Evolutionary conservation across 306 rosid genomes (phyloP).

Genomic region (Vicia faba): DNA sequence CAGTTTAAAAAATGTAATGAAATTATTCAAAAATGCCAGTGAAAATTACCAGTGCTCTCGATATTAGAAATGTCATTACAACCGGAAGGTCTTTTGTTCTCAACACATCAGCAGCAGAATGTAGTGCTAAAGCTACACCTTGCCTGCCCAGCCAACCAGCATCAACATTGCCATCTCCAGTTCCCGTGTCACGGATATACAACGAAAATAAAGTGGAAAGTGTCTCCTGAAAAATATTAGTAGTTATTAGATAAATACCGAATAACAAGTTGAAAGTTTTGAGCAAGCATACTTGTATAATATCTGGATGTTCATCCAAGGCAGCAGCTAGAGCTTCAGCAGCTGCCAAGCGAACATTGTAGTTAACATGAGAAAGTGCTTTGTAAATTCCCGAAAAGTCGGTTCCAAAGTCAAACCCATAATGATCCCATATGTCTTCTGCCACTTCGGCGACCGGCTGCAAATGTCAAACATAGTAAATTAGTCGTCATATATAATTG

Average conservation of each 20-base stretch:
- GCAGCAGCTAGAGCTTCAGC: constrained; percentile 96
- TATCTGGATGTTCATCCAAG: constrained; percentile 88
- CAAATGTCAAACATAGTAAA: constrained; percentile 23
- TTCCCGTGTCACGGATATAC: constrained; percentile 75
- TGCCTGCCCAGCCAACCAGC: constrained; percentile 95
- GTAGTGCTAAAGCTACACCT: constrained; percentile 89
- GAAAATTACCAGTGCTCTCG: constrained; percentile 83
- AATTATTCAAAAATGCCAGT: constrained; percentile 15
- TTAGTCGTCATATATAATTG: constrained; percentile 6
- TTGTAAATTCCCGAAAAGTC: constrained; percentile 85
- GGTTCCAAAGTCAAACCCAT: constrained; percentile 85
- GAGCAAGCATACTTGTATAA: constrained; percentile 72
- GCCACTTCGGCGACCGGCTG: constrained; percentile 94
- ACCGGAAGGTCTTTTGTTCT: constrained; percentile 93
- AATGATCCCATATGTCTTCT: constrained; percentile 97
- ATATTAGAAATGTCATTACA: constrained; percentile 91
- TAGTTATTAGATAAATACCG: constrained; percentile 25
- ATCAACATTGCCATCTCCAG: constrained; percentile 64
- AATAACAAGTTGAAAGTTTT: constrained; percentile 15
- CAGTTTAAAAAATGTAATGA: background rate
- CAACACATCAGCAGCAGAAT: constrained; percentile 90
- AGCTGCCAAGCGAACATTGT: constrained; percentile 85
- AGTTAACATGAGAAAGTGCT: constrained; percentile 84
- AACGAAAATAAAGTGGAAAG: constrained; percentile 86
- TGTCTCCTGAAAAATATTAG: constrained; percentile 66